phyloP scores from a whole-genome alignment of 2,329 filamentous ascomycete genomes.

The Cladorrhinum sp. region DNA sequence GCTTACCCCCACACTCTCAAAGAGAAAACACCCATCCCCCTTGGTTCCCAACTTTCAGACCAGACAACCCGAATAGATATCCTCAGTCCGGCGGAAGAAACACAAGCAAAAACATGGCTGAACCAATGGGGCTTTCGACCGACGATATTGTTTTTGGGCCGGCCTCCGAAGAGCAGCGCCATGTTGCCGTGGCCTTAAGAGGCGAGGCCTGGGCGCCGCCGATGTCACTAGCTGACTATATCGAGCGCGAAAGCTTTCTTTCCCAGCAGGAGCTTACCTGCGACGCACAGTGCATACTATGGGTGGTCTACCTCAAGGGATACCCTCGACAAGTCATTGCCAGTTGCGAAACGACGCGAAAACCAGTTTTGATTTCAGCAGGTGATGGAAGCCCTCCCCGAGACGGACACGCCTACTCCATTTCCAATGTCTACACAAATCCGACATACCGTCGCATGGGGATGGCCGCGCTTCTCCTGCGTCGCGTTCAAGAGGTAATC shows the following conservation, averaged over 20 bases:
- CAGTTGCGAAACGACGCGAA: slow-evolving; percentile 33
- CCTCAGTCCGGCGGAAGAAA: not conserved
- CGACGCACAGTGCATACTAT: slow-evolving; percentile 31
- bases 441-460: slow-evolving; percentile 34
- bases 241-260: slow-evolving; percentile 30
- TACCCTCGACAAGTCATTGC: slow-evolving; percentile 33
- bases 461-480: slow-evolving; percentile 37
- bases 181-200: slow-evolving; percentile 33
- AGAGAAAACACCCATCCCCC: not conserved
- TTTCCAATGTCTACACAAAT: slow-evolving; percentile 38
- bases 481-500: slow-evolving; percentile 33
- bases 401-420: slow-evolving; percentile 31
- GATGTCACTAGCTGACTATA: slow-evolving; percentile 30
- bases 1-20: not conserved
- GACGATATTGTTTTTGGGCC: slow-evolving; percentile 30
- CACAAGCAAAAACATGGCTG: slow-evolving; percentile 17
- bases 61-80: not conserved
- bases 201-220: slow-evolving; percentile 32
- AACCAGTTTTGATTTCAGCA: slow-evolving; percentile 29
- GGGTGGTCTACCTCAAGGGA: slow-evolving; percentile 31
- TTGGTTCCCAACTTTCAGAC: not conserved
- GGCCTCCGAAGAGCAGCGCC: slow-evolving; percentile 31
- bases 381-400: slow-evolving; percentile 26
- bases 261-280: slow-evolving; percentile 29
- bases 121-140: slow-evolving; percentile 21